Percentiles rank a stretch among this genome's conserved stretches.
Evolutionary conservation across 2,329 filamentous ascomycete genomes (phyloP).

Genomic region (Diaporthe humulicola): DNA sequence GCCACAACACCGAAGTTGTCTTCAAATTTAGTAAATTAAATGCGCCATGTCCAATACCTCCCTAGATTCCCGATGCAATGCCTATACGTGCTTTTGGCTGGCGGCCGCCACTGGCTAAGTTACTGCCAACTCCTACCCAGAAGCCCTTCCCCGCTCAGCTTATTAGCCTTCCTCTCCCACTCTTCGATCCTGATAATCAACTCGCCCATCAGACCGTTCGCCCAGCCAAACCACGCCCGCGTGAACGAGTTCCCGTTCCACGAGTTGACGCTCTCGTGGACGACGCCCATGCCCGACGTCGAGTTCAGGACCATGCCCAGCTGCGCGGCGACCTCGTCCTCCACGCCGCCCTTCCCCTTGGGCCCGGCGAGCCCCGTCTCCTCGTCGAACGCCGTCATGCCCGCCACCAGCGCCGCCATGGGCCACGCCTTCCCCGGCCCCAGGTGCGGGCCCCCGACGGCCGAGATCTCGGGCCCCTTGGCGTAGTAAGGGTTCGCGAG

Average conservation of each 20-base stretch:
- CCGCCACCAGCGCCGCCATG: slow-evolving; percentile 67
- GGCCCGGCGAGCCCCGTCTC: slow-evolving; percentile 44
- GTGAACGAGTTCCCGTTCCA: slow-evolving; percentile 57
- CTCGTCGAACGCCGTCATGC: slow-evolving; percentile 59
- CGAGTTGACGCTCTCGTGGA: slow-evolving; percentile 62
- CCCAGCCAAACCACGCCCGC: slow-evolving; percentile 62
- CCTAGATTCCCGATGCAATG: background rate
- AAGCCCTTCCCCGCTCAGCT: slow-evolving; percentile 42
- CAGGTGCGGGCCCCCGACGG: slow-evolving; percentile 78
- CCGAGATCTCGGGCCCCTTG: slow-evolving; percentile 74
- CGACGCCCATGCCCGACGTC: slow-evolving; percentile 57
- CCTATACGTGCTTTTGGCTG: background rate
- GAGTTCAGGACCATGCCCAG: slow-evolving; percentile 56
- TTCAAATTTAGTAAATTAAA: background rate
- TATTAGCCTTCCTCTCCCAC: slow-evolving; percentile 44
- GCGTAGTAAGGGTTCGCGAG: slow-evolving; percentile 85
- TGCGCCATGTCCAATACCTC: no score
- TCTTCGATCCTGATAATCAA: slow-evolving; percentile 52
- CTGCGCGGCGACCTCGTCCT: slow-evolving; percentile 50
- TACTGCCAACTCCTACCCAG: slow-evolving; percentile 49
- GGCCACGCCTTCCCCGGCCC: slow-evolving; percentile 71
- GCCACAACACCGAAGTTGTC: no score
- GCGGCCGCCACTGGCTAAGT: background rate
- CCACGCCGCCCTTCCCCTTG: slow-evolving; percentile 43
- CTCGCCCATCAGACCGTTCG: slow-evolving; percentile 58